Conservation (phyloP, 768 basidiomycete species). For the Phlebiopsis flavidoalba region DNA sequence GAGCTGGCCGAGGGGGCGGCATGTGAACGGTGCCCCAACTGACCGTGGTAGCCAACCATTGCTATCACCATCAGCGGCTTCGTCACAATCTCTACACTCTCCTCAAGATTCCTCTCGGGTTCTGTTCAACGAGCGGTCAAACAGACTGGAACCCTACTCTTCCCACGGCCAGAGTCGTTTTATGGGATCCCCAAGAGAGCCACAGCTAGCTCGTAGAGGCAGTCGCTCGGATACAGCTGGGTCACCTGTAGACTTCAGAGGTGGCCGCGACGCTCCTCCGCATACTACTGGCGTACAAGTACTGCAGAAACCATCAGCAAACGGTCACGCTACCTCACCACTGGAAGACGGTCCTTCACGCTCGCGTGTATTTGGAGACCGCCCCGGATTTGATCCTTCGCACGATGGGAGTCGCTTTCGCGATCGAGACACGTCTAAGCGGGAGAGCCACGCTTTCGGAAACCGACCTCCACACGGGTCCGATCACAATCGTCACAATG, state of each 20-base stretch:
- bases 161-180: slow-evolving; percentile 42
- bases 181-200: slow-evolving; percentile 26
- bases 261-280: slow-evolving; percentile 40
- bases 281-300: slow-evolving; percentile 45
- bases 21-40: slow-evolving; percentile 31
- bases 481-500: slow-evolving; percentile 6
- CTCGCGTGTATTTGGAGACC: slow-evolving; percentile 18
- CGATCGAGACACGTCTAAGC: slow-evolving; percentile 18
- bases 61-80: slow-evolving; percentile 27
- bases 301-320: slow-evolving; percentile 48
- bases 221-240: slow-evolving; percentile 37
- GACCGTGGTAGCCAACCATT: slow-evolving; percentile 36
- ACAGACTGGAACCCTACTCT: slow-evolving; percentile 80
- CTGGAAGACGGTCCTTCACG: slow-evolving; percentile 6
- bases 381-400: slow-evolving; percentile 7
- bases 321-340: slow-evolving; percentile 4
- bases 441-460: slow-evolving; percentile 9
- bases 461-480: slow-evolving; percentile 12
- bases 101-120: slow-evolving; percentile 61
- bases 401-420: slow-evolving; percentile 13
- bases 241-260: slow-evolving; percentile 37
- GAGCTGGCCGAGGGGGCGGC: slow-evolving; percentile 82
- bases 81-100: slow-evolving; percentile 37
- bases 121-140: slow-evolving; percentile 95
- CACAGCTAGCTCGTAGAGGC: slow-evolving; percentile 32